Evolutionary conservation across 306 rosid species (phyloP), one percentile per base, ranked within the genome.

Genomic region (Amphicarpaea edgeworthii): DNA sequence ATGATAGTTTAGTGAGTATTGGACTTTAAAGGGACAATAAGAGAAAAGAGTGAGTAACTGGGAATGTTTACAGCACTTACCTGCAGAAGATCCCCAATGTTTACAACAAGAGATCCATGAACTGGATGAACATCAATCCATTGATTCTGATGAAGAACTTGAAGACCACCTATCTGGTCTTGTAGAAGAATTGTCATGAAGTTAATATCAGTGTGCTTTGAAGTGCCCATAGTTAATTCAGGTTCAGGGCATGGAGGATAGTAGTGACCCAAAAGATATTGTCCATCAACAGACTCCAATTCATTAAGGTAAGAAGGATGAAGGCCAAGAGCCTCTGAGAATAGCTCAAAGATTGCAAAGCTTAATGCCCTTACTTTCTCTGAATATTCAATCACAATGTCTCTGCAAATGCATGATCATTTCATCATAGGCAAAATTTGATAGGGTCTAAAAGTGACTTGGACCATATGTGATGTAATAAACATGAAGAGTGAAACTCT

Each of bases 91-190:
- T 81, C 81, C 19, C 81, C 85, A 41, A 76, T 55, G 79, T 82
- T 77, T 5, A 82, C 72, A 3, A 77, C 60, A 6, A 82, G 82
- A 45, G 82, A 67, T 50, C 85, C 82, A 6, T 12, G 66, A 2
- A 77, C 9, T 2, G 82, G 82, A 26, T 49, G 50, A 30, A 77
- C 70, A 68, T 82, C 7, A 30, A 82, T 14, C 82, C 79, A 77
- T 7, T 61, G 45, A 34, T 60, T 43, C 32, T 69, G 34, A 20
- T 55, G 66, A 0, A 79, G 57, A 77, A 82, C 68, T 79, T 87
- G 91, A 32, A 87, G 87, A 4, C 86, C 91, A 3, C 91, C 91
- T 2, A 80, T 50, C 37, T 83, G 82, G 19, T 87, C 85, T 82
- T 87, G 84, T 2, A 85, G 79, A 61, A 87, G 87, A 38, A 87